phyloP scores from a whole-genome alignment of 2,329 filamentous ascomycete species.

The Fusarium burgessii region DNA sequence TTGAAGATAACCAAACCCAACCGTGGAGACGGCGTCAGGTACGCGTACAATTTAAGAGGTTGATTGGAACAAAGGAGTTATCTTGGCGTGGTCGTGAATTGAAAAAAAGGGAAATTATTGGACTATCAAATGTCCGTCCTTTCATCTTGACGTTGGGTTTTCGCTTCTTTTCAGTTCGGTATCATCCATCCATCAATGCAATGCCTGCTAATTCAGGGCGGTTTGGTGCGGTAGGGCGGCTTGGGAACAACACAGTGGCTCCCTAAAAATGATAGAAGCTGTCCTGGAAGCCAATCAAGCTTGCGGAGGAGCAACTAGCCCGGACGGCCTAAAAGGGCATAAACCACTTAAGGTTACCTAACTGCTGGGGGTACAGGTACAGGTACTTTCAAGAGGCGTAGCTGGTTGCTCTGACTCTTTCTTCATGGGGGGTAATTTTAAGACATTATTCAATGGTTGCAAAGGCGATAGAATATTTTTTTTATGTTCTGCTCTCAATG shows the following conservation, averaged over 20 bases:
- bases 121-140: slow-evolving; percentile 1
- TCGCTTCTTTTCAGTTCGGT: not conserved
- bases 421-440: slow-evolving; percentile 21
- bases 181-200: not conserved
- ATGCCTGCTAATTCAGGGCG: slow-evolving; percentile 17
- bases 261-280: slow-evolving; percentile 8
- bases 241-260: slow-evolving; percentile 14
- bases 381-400: slow-evolving; percentile 15
- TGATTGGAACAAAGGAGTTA: not conserved
- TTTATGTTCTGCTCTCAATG: not conserved
- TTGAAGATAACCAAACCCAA: slow-evolving; percentile 23
- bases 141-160: not conserved
- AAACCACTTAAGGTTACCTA: slow-evolving; percentile 5
- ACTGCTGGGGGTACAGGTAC: not conserved
- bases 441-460: slow-evolving; percentile 1
- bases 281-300: slow-evolving; percentile 29
- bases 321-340: slow-evolving; percentile 21
- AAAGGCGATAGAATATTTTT: not conserved
- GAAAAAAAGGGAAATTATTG: not conserved
- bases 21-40: slow-evolving; percentile 32
- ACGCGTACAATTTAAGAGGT: slow-evolving; percentile 15
- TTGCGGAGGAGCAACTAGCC: slow-evolving; percentile 6
- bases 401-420: slow-evolving; percentile 17
- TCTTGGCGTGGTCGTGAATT: not conserved
- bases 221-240: slow-evolving; percentile 13